Conservation (phyloP, 768 basidiomycete genomes). For the Obba rivulosa region DNA sequence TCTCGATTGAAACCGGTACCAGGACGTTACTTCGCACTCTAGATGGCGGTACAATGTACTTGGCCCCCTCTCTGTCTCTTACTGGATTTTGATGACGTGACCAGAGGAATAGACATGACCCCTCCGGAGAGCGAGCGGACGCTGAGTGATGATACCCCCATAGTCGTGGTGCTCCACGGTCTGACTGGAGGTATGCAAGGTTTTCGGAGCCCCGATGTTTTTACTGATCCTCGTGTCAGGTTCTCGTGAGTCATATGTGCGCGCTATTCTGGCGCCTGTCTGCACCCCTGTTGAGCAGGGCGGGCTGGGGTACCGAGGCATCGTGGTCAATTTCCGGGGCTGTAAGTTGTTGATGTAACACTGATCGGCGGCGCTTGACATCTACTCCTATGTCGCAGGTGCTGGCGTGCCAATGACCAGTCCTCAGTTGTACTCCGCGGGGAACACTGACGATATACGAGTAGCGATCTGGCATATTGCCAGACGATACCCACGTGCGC, state of each 20-base stretch:
- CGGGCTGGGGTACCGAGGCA: slow-evolving; percentile 87
- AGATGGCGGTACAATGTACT: slow-evolving; percentile 66
- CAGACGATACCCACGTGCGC: slow-evolving; percentile 68
- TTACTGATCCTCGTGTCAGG: slow-evolving; percentile 36
- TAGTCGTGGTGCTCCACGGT: slow-evolving; percentile 52
- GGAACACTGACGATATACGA: slow-evolving; percentile 85
- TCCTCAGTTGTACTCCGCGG: slow-evolving; percentile 81
- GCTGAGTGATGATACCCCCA: slow-evolving; percentile 37
- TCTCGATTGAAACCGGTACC: slow-evolving; percentile 17
- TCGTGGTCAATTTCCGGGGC: slow-evolving; percentile 90
- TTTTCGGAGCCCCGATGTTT: slow-evolving; percentile 1
- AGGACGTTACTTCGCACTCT: slow-evolving; percentile 42
- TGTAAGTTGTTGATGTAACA: slow-evolving; percentile 46
- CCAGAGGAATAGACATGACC: slow-evolving; percentile 64
- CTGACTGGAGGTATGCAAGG: slow-evolving; percentile 37
- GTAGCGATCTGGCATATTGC: slow-evolving; percentile 75
- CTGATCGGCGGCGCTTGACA: background rate
- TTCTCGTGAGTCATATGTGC: slow-evolving; percentile 86
- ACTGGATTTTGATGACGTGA: slow-evolving; percentile 1
- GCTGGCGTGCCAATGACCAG: slow-evolving; percentile 82
- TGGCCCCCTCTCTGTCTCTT: background rate
- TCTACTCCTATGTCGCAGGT: slow-evolving; percentile 38
- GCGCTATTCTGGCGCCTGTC: slow-evolving; percentile 72
- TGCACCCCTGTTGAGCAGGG: slow-evolving; percentile 66
- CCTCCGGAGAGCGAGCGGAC: slow-evolving; percentile 28